Base-by-base conservation (phyloP, 352 stramenopile species). In the Saprolegnia parasitica region DNA sequence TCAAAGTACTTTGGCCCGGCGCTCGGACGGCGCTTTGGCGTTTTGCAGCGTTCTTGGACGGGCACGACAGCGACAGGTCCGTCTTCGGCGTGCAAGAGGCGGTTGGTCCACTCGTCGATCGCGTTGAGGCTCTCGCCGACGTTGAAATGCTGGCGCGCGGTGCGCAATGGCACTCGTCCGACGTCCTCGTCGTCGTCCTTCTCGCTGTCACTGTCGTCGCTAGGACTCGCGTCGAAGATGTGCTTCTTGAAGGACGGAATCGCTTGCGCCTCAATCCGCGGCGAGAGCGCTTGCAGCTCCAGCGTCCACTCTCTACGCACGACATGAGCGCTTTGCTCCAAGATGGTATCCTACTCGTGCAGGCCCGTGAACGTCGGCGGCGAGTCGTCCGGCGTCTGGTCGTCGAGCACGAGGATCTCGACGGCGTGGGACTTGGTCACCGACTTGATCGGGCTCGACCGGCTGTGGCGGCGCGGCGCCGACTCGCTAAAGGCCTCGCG, bases 71-170 rank as follows among this genome's bases (percentile, higher is more conserved):
- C 45, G 20, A 67, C 10, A 10, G 61, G 47, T 4, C 29, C 29
- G 20, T 84, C 78, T 77, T 86, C 83, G 58, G 86, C 73, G 18
- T 52, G 24, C n/a, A 32, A 50, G 35, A 65, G 39, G n/a, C 56
- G 56, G 13, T 47, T 37, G 13, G 56, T 65, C 82, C 84, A 92
- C 40, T 80, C 79, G 60, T 88, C 80, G 67, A 91, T 89, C 20
- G 82, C 84, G 46, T 88, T 76, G 39, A 91, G 68, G 65, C 84
- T 91, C 65, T 86, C 77, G 0, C 75, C 76, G 18, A 92, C 81
- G 71, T 92, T 88, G 72, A 92, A 90, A 56, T 90, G 89, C n/a
- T 71, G 68, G 11, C 42, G 42, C 13, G 42, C 42, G 1, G 42
- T n/a, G 42, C 42, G 42, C 1, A 15, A 8, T 8, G 42, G 42